These are phyloP conservation scores for Geoglossum cookeanum DNA, from an alignment of 2,329 filamentous ascomycete species.

Conservation along the genomic window DNA sequence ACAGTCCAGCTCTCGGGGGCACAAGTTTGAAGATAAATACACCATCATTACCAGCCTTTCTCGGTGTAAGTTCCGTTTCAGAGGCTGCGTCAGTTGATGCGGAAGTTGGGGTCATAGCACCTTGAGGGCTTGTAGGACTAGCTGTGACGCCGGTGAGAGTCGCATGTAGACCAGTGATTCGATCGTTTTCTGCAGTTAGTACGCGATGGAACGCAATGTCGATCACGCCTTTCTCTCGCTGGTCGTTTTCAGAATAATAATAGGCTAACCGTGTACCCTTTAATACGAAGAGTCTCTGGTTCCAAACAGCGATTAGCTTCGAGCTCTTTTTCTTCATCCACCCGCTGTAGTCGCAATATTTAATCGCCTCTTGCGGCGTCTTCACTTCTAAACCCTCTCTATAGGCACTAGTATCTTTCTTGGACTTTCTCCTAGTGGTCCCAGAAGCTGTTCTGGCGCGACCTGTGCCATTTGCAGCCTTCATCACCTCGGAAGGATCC, in stretches of 20 bases:
- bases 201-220: conserved; percentile 96
- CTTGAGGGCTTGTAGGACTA: conserved; percentile 38
- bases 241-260: conserved; percentile 87
- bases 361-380: conserved; percentile 63
- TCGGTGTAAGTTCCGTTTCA: conserved; percentile 18
- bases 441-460: conserved; percentile 31
- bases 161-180: conserved; percentile 76
- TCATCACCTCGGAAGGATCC: conserved; percentile 47
- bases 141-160: conserved; percentile 73
- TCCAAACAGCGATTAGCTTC: conserved; percentile 94
- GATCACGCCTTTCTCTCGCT: conserved; percentile 84
- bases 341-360: conserved; percentile 76
- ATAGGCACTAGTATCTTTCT: conserved; percentile 92
- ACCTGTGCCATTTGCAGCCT: conserved; percentile 26
- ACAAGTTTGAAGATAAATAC: conserved; percentile 98
- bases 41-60: conserved; percentile 32
- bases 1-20: conserved; percentile 70
- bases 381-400: conserved; percentile 70
- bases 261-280: conserved; percentile 83
- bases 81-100: conserved; percentile 19
- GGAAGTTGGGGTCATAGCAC: conserved; percentile 19
- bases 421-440: conserved; percentile 40
- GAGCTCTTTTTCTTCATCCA: conserved; percentile 99
- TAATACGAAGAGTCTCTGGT: conserved; percentile 84
- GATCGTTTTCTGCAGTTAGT: conserved; percentile 82